Percentiles rank a stretch among this genome's conserved stretches.
These are phyloP conservation scores for Gymnopilus junonius DNA, from an alignment of 768 basidiomycete species.

Conservation along the genomic window DNA sequence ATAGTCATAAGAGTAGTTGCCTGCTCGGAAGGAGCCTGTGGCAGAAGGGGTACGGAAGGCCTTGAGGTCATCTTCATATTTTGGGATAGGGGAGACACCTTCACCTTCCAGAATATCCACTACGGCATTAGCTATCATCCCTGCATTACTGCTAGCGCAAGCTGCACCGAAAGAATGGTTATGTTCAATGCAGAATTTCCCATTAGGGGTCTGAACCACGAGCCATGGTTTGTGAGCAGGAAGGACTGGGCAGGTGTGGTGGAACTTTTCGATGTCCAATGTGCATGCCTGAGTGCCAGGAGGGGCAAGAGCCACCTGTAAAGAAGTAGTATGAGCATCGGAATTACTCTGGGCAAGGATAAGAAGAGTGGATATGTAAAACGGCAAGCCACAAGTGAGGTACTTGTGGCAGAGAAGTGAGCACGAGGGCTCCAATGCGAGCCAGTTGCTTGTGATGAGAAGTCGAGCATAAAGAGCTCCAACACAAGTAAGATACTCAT, in stretches of 20 bases:
- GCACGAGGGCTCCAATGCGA: too few relatives aligned
- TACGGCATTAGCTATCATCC: constrained; percentile 31
- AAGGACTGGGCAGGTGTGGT: constrained; percentile 33
- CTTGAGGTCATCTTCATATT: constrained; percentile 30
- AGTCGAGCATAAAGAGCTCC: background rate
- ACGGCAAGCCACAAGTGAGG: too few relatives aligned
- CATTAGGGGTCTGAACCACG: constrained; percentile 24
- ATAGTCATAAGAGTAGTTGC: constrained; percentile 21
- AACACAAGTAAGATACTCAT: background rate
- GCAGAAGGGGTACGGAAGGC: constrained; percentile 24
- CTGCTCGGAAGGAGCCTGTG: constrained; percentile 3
- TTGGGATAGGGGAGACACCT: constrained; percentile 19
- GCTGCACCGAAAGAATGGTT: constrained; percentile 31
- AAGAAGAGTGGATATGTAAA: too few relatives aligned
- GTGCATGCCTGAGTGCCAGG: constrained; percentile 34
- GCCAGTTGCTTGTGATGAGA: background rate
- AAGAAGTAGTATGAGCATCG: background rate
- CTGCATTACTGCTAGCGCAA: constrained; percentile 33
- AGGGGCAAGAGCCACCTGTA: constrained; percentile 33
- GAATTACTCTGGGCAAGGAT: too few relatives aligned
- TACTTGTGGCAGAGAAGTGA: too few relatives aligned
- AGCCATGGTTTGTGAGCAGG: constrained; percentile 37
- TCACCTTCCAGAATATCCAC: constrained; percentile 31
- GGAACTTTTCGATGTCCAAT: too few relatives aligned
- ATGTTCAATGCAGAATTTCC: constrained; percentile 36